These are phyloP conservation scores for Colletotrichum noveboracense DNA, from an alignment of 2,329 filamentous ascomycete species.

Conservation along the genomic window DNA sequence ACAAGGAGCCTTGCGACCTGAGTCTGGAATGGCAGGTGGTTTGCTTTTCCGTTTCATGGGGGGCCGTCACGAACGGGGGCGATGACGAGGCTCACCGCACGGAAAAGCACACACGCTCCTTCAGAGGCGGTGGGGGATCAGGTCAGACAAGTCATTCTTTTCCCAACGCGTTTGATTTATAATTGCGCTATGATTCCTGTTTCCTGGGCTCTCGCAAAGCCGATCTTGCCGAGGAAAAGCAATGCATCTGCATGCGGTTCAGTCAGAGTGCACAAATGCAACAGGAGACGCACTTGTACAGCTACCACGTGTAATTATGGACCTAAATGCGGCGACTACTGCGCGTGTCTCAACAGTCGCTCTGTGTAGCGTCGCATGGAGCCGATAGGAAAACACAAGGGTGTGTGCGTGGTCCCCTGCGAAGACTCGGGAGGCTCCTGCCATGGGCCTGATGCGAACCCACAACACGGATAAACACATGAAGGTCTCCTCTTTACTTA, in stretches of 20 bases:
- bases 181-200: not conserved
- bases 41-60: not conserved
- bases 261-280: not conserved
- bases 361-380: not conserved
- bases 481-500: not conserved
- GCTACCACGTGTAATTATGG: not conserved
- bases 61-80: not conserved
- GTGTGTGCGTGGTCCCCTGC: not conserved
- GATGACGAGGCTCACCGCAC: not conserved
- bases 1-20: not conserved
- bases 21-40: not conserved
- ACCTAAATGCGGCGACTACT: not conserved
- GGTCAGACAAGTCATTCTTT: not conserved
- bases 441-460: not conserved
- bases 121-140: not conserved
- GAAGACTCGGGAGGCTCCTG: not conserved
- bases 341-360: not conserved
- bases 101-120: conserved; percentile 2
- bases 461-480: not conserved
- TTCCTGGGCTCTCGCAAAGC: not conserved
- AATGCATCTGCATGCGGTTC: not conserved
- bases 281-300: not conserved
- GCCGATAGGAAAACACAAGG: not conserved
- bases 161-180: not conserved
- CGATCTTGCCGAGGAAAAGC: conserved; percentile 12